Conservation (phyloP, 2,329 filamentous ascomycete species). For the Penicillium sp. region DNA sequence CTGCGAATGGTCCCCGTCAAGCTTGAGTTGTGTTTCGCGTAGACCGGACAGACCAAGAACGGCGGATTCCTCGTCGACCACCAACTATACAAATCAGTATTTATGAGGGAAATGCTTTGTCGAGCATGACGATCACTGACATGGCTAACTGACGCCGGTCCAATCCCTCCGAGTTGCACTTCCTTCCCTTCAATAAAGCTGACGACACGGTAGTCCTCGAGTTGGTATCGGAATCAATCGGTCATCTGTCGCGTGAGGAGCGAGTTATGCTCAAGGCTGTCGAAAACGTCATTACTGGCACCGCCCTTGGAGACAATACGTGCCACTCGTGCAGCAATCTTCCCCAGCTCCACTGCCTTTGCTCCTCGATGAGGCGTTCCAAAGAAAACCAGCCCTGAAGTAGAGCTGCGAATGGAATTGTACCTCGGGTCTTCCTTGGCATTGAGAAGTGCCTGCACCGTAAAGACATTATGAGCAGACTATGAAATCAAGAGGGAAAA, state of each 20-base stretch:
- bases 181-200: slow-evolving; percentile 38
- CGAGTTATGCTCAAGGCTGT: slow-evolving; percentile 32
- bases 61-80: slow-evolving; percentile 38
- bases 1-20: slow-evolving; percentile 36
- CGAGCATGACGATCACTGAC: slow-evolving; percentile 14
- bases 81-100: slow-evolving; percentile 25
- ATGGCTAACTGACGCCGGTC: slow-evolving; percentile 32
- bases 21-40: slow-evolving; percentile 36
- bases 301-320: slow-evolving; percentile 33
- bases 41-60: slow-evolving; percentile 34
- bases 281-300: slow-evolving; percentile 31
- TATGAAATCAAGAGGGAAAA: not conserved
- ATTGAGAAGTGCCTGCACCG: slow-evolving; percentile 31
- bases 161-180: slow-evolving; percentile 28
- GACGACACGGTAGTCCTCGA: slow-evolving; percentile 35
- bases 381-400: slow-evolving; percentile 36
- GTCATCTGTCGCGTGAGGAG: slow-evolving; percentile 34
- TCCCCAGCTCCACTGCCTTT: slow-evolving; percentile 33
- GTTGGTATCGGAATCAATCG: slow-evolving; percentile 33
- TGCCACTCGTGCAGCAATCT: slow-evolving; percentile 35
- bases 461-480: not conserved
- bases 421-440: slow-evolving; percentile 38
- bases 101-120: not conserved
- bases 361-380: slow-evolving; percentile 36
- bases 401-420: slow-evolving; percentile 32